Evolutionary conservation across 176 grass and related monocot species (phyloP).

Genomic region (Oryza glumipatula): DNA sequence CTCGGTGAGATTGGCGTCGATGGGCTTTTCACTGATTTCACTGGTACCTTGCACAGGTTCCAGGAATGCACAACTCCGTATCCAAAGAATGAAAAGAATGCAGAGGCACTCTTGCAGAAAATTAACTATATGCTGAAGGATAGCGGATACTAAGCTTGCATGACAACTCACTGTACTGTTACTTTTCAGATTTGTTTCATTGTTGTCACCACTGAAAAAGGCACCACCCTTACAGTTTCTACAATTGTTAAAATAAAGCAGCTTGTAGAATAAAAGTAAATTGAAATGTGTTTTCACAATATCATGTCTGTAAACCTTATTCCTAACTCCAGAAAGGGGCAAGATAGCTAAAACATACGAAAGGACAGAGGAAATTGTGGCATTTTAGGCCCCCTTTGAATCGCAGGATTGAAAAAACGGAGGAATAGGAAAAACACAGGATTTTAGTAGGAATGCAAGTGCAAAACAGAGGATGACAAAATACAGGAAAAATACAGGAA

Average conservation of each 20-base stretch:
- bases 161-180: background rate
- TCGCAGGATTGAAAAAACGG: too few relatives aligned
- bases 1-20: constrained; percentile 54
- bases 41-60: constrained; percentile 64
- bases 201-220: background rate
- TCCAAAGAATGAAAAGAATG: constrained; percentile 44
- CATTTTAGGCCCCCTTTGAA: too few relatives aligned
- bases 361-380: too few relatives aligned
- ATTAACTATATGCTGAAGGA: constrained; percentile 54
- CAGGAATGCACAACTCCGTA: constrained; percentile 60
- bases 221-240: background rate
- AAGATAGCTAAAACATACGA: too few relatives aligned
- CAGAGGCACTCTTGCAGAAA: constrained; percentile 48
- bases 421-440: too few relatives aligned
- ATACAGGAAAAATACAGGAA: too few relatives aligned
- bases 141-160: constrained; percentile 38
- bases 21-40: constrained; percentile 80
- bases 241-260: background rate
- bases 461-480: too few relatives aligned
- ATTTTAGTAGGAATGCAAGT: too few relatives aligned
- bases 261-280: background rate
- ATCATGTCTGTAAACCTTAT: background rate
- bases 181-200: background rate
- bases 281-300: background rate
- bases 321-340: too few relatives aligned